Evolutionary conservation across 768 basidiomycete species (phyloP), one percentile per base, ranked within the genome.

Genomic region (Tricholomella constricta): DNA sequence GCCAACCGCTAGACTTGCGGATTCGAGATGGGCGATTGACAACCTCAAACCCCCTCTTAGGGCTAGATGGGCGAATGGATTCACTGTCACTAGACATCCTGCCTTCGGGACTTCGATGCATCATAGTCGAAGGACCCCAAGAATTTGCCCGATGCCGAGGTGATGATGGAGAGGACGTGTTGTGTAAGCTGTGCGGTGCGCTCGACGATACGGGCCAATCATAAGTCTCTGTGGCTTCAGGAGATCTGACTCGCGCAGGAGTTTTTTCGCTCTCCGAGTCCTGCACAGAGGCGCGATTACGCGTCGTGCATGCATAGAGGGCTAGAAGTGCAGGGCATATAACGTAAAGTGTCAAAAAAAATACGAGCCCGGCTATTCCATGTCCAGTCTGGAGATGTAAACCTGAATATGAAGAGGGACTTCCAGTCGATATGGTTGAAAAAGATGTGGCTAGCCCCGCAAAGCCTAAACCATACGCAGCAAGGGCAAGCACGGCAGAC

Each of bases 401-500:
- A 37, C 62, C 56, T 36, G 67, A 64, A 12, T 56, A 6, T 69
- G 26, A 23, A 36, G 56, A 53, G 26, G 58, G 52, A n/a, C 60
- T 56, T 35, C 69, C 58, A 20, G 68, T 61, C 10, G 71, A 71
- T 48, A 81, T 77, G 36, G 83, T 78, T 2, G 83, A 84, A 67
- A 91, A 89, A 6, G 88, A 77, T 2, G 79, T 72, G 15, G 73
- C 79, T 41, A 91, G 65, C 9, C 87, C 88, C 23, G 72, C 83
- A 17, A 91, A 59, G 25, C 90, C 90, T 22, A 83, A 60, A 12
- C 73, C 82, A 61, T 83, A 89, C 25, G 72, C 68, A 14, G 60
- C 61, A 26, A 85, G 46, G 12, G 73, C 72, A 45, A 81, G 56
- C 17, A 77, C 52, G 12, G 65, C 67, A 23, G 75, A 54, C 10